phyloP scores from a whole-genome alignment of 768 basidiomycete genomes.

The Lentinula detonsa region DNA sequence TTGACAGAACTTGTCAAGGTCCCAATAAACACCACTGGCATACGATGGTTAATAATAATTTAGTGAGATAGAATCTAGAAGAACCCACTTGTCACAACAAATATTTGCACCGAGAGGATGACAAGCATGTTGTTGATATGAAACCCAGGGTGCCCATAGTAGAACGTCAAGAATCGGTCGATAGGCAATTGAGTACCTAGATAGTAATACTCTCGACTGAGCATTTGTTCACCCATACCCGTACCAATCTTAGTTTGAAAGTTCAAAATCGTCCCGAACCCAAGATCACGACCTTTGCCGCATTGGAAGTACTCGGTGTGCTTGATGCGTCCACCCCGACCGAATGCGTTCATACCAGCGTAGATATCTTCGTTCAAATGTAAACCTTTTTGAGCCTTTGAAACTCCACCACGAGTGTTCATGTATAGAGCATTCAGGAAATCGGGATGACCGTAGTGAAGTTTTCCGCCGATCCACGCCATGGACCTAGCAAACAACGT shows the following conservation, averaged over 20 bases:
- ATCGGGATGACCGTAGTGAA: constrained; percentile 99
- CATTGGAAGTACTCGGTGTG: constrained; percentile 99
- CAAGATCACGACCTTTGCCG: constrained; percentile 97
- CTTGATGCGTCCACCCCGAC: constrained; percentile 95
- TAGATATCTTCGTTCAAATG: constrained; percentile 99
- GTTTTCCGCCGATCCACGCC: constrained; percentile 97
- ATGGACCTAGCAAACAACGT: constrained; percentile 93
- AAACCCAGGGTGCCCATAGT: constrained; percentile 99
- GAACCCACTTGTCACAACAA: constrained; percentile 81
- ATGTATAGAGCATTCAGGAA: constrained; percentile 97
- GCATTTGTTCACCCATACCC: constrained; percentile 99
- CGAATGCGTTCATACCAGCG: constrained; percentile 97
- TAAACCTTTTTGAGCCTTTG: constrained; percentile 99
- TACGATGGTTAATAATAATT: constrained; percentile 11
- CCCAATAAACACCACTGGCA: constrained; percentile 87
- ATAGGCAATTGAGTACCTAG: constrained; percentile 96
- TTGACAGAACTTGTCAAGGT: constrained; percentile 78
- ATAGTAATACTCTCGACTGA: constrained; percentile 98
- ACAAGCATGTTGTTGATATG: constrained; percentile 99
- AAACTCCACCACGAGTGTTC: constrained; percentile 97
- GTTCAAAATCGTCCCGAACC: constrained; percentile 97
- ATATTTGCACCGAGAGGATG: constrained; percentile 93
- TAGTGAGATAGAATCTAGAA: neutral
- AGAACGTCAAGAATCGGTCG: constrained; percentile 98
- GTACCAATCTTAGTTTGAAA: constrained; percentile 99